phyloP scores from a whole-genome alignment of 768 basidiomycete species.

The Termitomyces sp. region DNA sequence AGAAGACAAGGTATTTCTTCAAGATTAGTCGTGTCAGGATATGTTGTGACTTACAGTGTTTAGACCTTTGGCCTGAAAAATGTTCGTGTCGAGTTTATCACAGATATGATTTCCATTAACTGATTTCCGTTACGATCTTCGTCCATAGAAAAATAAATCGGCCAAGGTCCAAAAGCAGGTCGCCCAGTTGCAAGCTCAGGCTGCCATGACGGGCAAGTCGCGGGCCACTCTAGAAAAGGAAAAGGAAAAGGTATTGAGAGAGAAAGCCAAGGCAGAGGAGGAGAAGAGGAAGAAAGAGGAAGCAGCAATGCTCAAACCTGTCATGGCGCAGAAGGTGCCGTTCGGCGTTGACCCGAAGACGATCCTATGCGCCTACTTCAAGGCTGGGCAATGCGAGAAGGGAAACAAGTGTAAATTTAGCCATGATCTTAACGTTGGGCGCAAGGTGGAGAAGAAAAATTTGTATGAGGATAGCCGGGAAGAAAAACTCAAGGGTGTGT shows the following conservation, averaged over 20 bases:
- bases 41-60: background rate
- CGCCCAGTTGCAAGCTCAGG: constrained; percentile 75
- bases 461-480: constrained; percentile 86
- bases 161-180: constrained; percentile 88
- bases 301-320: constrained; percentile 76
- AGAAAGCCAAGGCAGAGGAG: constrained; percentile 72
- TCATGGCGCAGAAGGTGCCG: constrained; percentile 81
- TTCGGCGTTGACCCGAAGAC: constrained; percentile 98
- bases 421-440: constrained; percentile 82
- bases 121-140: constrained; percentile 7
- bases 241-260: constrained; percentile 74
- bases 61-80: constrained; percentile 23
- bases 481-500: constrained; percentile 70
- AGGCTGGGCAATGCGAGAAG: constrained; percentile 91
- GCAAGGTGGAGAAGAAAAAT: constrained; percentile 95
- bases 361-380: constrained; percentile 87
- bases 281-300: constrained; percentile 86
- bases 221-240: constrained; percentile 79
- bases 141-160: constrained; percentile 85
- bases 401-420: constrained; percentile 97
- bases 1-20: constrained; percentile 19
- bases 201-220: constrained; percentile 73
- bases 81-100: constrained; percentile 3
- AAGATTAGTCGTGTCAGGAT: background rate
- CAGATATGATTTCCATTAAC: too few species aligned